Conservation (phyloP, 768 basidiomycete genomes). For the Russula earlei region DNA sequence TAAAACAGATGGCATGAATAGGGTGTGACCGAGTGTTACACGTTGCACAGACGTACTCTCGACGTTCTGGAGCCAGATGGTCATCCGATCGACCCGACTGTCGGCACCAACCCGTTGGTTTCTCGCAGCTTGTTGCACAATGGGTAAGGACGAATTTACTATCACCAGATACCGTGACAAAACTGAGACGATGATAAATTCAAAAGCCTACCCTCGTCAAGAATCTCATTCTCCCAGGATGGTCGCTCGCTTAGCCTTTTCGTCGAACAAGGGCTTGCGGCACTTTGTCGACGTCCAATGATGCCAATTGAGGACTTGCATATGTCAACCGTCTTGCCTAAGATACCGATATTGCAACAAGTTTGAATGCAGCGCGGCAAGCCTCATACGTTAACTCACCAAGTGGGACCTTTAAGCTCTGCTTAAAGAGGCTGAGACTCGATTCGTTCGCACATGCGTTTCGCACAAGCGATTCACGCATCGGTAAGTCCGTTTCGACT, state of each 20-base stretch:
- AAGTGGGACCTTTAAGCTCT: slow-evolving; percentile 65
- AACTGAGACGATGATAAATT: background rate
- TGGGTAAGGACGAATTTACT: slow-evolving; percentile 46
- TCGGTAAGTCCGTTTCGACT: slow-evolving; percentile 13
- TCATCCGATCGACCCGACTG: slow-evolving; percentile 55
- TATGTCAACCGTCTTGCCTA: slow-evolving; percentile 59
- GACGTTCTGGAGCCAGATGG: slow-evolving; percentile 73
- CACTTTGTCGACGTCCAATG: slow-evolving; percentile 7
- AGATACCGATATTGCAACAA: background rate
- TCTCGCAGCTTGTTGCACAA: slow-evolving; percentile 42
- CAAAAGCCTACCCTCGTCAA: slow-evolving; percentile 34
- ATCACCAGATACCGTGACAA: background rate
- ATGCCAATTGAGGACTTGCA: slow-evolving; percentile 47
- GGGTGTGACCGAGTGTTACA: background rate
- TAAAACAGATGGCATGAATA: slow-evolving; percentile 25
- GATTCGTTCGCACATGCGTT: slow-evolving; percentile 27
- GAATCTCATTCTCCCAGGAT: slow-evolving; percentile 41
- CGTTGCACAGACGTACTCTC: slow-evolving; percentile 49
- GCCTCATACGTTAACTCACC: slow-evolving; percentile 35
- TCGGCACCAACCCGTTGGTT: slow-evolving; percentile 47
- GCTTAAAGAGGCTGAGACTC: slow-evolving; percentile 45
- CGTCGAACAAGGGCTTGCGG: slow-evolving; percentile 14
- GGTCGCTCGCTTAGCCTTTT: slow-evolving; percentile 25
- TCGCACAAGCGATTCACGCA: slow-evolving; percentile 10
- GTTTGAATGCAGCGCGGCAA: background rate